Conservation (phyloP, 2,329 filamentous ascomycete species). For the Hypoxylon sp. region DNA sequence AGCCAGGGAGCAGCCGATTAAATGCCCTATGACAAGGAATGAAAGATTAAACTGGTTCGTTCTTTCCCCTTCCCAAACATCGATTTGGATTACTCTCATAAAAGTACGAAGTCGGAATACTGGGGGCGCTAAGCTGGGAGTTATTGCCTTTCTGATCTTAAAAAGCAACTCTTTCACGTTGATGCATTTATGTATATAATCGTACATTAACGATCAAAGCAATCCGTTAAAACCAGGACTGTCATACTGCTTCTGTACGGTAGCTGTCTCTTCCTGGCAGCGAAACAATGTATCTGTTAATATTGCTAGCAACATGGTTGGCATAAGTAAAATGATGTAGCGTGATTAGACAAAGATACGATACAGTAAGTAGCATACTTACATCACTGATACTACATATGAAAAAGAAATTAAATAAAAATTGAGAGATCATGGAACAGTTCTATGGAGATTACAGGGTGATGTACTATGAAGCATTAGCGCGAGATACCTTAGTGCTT, state of each 20-base stretch:
- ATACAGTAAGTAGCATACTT: conserved; percentile 6
- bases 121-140: conserved; percentile 25
- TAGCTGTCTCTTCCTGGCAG: background rate
- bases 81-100: conserved; percentile 19
- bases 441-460: background rate
- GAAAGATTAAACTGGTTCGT: conserved; percentile 25
- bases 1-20: conserved; percentile 55
- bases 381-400: background rate
- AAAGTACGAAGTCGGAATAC: conserved; percentile 18
- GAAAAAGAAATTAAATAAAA: background rate
- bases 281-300: conserved; percentile 3
- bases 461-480: background rate
- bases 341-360: conserved; percentile 1
- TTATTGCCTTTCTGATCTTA: conserved; percentile 10
- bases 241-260: background rate
- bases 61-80: conserved; percentile 28
- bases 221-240: conserved; percentile 10
- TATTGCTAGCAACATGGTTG: background rate
- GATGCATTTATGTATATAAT: conserved; percentile 37
- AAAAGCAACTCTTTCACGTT: conserved; percentile 1
- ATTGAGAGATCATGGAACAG: background rate
- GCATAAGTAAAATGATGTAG: background rate
- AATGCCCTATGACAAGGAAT: background rate
- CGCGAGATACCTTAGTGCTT: background rate
- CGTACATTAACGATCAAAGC: conserved; percentile 17